Percentiles rank a stretch among this genome's conserved stretches.
Evolutionary conservation across 148 eudicot genomes (phyloP).

Genomic region (Persicaria tinctoria): DNA sequence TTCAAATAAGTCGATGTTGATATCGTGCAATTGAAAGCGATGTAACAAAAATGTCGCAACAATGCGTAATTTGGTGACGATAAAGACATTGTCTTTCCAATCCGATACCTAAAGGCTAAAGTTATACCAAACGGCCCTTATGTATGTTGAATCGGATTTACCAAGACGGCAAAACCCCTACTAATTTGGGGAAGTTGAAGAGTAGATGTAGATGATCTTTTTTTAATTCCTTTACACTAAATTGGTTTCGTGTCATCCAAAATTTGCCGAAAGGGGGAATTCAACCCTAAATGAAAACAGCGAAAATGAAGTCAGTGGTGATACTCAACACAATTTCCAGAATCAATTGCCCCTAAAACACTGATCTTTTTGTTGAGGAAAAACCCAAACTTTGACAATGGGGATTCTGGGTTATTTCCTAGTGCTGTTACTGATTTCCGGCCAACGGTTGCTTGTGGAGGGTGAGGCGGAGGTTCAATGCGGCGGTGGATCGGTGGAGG

Average conservation of each 20-base stretch:
- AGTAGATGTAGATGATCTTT: not conserved
- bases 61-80: not conserved
- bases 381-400: not conserved
- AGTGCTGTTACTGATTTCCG: not conserved
- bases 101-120: not conserved
- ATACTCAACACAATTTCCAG: not conserved
- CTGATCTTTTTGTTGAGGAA: not conserved
- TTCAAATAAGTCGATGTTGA: not conserved
- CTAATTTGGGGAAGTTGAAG: not conserved
- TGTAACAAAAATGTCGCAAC: not conserved
- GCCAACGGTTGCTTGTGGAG: not conserved
- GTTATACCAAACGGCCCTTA: not conserved
- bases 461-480: slow-evolving; percentile 1
- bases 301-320: not conserved
- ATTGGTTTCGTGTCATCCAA: not conserved
- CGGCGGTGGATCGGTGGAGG: not conserved
- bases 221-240: not conserved
- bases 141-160: not conserved
- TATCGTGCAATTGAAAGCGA: not conserved
- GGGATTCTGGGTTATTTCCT: slow-evolving; percentile 3
- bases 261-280: not conserved
- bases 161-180: not conserved
- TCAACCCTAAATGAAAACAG: not conserved
- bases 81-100: not conserved
- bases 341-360: not conserved